Evolutionary conservation across 2,329 filamentous ascomycete genomes (phyloP).

Genomic region (Reticulascus tulasneorum): DNA sequence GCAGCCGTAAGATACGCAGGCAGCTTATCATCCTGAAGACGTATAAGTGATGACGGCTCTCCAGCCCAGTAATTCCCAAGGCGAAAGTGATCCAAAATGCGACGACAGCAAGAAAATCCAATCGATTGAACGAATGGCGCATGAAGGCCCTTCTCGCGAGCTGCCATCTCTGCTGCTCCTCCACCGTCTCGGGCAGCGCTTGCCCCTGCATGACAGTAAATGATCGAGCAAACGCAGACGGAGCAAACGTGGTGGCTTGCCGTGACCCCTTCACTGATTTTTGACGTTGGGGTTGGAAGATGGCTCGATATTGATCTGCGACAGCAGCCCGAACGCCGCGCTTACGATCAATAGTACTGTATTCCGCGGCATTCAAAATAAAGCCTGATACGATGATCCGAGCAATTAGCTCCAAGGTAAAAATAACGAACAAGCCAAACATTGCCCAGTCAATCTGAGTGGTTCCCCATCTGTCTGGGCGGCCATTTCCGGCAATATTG

Average conservation of each 20-base stretch:
- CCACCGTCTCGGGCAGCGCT: conserved; percentile 57
- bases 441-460: conserved; percentile 74
- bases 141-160: conserved; percentile 89
- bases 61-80: conserved; percentile 65
- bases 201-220: conserved; percentile 72
- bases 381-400: conserved; percentile 92
- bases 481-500: conserved; percentile 55
- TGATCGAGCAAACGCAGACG: conserved; percentile 68
- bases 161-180: conserved; percentile 77
- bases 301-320: conserved; percentile 67
- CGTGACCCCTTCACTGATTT: conserved; percentile 56
- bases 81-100: conserved; percentile 90
- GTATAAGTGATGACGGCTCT: conserved; percentile 69
- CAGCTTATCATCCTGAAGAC: conserved; percentile 97
- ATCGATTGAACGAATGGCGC: conserved; percentile 89
- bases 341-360: conserved; percentile 82
- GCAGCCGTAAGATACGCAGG: conserved; percentile 83
- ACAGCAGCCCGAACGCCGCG: conserved; percentile 71
- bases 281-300: conserved; percentile 80
- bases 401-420: conserved; percentile 79
- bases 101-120: conserved; percentile 92
- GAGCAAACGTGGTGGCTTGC: conserved; percentile 42
- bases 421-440: conserved; percentile 79
- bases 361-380: conserved; percentile 83
- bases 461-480: conserved; percentile 62